These are phyloP conservation scores for Mycena capillaripes DNA, from an alignment of 768 basidiomycete genomes.

Conservation along the genomic window DNA sequence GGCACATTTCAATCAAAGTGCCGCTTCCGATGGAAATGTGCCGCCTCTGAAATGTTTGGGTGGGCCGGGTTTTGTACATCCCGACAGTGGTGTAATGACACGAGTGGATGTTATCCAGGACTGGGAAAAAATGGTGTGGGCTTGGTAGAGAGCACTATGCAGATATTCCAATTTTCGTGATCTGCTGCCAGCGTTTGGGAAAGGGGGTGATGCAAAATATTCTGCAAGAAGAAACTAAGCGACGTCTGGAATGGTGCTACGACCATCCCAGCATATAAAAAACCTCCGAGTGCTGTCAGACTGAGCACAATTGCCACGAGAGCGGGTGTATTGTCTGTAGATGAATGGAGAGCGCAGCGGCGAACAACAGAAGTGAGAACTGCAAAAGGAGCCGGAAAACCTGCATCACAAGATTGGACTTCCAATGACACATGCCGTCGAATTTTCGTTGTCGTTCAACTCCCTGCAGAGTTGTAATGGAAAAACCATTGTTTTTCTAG, in stretches of 20 bases:
- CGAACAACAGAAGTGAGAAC: neutral
- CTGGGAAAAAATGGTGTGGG: neutral
- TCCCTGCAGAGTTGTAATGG: neutral
- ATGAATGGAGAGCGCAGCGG: neutral
- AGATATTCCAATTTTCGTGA: neutral
- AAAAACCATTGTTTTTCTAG: neutral
- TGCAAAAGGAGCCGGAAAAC: neutral
- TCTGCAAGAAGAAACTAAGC: too few relatives aligned
- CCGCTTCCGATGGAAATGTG: too few relatives aligned
- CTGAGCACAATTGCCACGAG: neutral
- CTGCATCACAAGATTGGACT: neutral
- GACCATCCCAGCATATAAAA: neutral
- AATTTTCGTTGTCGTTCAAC: slow-evolving; percentile 5
- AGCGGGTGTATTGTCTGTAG: neutral
- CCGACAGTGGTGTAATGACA: too few relatives aligned
- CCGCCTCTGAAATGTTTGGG: too few relatives aligned
- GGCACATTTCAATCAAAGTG: too few relatives aligned
- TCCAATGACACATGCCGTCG: neutral
- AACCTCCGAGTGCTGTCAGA: neutral
- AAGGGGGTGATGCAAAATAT: neutral
- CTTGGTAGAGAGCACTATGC: neutral
- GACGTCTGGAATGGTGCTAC: neutral
- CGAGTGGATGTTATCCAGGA: neutral
- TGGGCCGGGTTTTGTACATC: too few relatives aligned
- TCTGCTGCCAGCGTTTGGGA: too few relatives aligned